Percentiles rank a stretch among this genome's conserved stretches.
phyloP scores from a whole-genome alignment of 2,329 filamentous ascomycete genomes.

The Cladosporium sp. region DNA sequence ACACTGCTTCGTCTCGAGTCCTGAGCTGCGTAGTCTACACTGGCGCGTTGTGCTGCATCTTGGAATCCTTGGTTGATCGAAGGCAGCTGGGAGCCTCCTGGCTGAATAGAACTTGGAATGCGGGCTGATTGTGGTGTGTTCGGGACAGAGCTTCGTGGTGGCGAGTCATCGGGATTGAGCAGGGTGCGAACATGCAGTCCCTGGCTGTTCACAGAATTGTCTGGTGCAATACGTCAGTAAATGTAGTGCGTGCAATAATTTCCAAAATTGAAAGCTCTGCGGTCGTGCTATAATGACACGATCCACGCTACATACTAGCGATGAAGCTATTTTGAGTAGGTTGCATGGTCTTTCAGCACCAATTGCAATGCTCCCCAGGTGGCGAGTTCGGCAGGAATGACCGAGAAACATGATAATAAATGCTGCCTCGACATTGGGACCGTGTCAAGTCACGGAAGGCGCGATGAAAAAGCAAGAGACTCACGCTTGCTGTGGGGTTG shows the following conservation, averaged over 20 bases:
- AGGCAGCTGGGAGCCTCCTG: constrained; percentile 39
- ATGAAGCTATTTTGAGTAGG: no score
- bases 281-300: no score
- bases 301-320: no score
- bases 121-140: constrained; percentile 41
- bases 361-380: neutral
- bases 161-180: constrained; percentile 48
- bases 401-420: no score
- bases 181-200: constrained; percentile 48
- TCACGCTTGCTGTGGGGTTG: constrained; percentile 36
- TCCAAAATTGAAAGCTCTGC: no score
- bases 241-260: no score
- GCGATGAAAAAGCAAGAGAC: constrained; percentile 13
- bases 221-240: constrained; percentile 13
- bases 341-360: constrained; percentile 17
- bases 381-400: no score
- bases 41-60: constrained; percentile 37
- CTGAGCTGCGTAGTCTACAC: constrained; percentile 49
- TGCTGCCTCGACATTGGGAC: no score
- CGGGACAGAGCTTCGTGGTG: constrained; percentile 39
- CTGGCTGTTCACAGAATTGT: constrained; percentile 40
- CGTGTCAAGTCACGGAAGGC: neutral
- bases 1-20: constrained; percentile 71
- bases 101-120: constrained; percentile 34
- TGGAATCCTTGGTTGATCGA: constrained; percentile 54